Base-by-base conservation (phyloP, 2,329 filamentous ascomycete species). In the Epichloe brachyelytri region DNA sequence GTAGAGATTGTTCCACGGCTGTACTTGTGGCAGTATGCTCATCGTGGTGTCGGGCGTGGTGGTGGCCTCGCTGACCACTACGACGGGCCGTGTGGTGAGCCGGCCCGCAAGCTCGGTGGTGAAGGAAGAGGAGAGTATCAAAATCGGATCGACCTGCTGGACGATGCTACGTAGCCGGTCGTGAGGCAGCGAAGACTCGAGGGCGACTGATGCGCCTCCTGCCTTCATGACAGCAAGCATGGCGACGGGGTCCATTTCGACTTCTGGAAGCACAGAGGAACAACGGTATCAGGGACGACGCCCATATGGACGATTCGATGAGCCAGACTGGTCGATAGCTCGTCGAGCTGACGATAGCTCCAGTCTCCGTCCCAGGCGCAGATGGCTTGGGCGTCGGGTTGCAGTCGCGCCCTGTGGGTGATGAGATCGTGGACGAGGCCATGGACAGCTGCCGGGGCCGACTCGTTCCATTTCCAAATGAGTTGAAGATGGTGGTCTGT, bases 301-400 rank as follows among this genome's bases (percentile, higher is more conserved):
- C 51, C 55, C 3, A 39, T 33, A 4, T 37, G 34, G 11, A 48
- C 41, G 1, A 57, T 51, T 14, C 48, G 49, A 11, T 15, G 19
- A 22, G 56, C 57, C 1, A 58, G 44, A 12, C 30, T 33, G 17
- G 43, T 51, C 10, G 56, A 51, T 2, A 47, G 22, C 3, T 39
- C n/a, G 39, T 59, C 51, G 4, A 62, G 52, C 11, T 60, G 47
- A 6, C 33, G 41, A 33, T 59, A 63, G 1, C 57, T 60, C 30
- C 61, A 51, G 2, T 56, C 30, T 2, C 57, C 58, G 49, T 65
- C 62, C 62, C 62, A 64, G 1, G 62, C 52, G 14, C 44, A 50
- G 1, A 63, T 39, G 0, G 61, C 62, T 6, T 50, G 53, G 4
- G 48, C 48, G 7, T 50, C 34, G 1, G 56, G 57, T 10, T 57